Base-by-base conservation (phyloP, 305 asterid species). In the Fraxinus nigra region DNA sequence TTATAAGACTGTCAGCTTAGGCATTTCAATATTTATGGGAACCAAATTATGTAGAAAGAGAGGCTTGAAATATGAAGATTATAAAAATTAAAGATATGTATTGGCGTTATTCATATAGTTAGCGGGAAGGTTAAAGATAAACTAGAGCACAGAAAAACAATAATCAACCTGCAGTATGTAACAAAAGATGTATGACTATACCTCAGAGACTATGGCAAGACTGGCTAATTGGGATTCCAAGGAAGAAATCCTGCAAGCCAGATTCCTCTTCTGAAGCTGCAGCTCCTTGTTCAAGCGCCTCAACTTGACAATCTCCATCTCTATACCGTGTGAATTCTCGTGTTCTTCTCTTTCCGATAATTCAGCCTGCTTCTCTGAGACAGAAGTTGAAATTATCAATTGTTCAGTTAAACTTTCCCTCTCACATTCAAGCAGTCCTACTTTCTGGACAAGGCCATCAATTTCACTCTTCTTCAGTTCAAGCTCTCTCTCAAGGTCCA, bases 201-300 rank as follows among this genome's bases (percentile, higher is more conserved):
- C 98, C 98, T 93, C 93, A 26, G 96, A 89, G 22, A 73, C 84
- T 82, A 77, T 84, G 61, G 88, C 82, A 34, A 86, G 77, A 70
- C 82, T 78, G 40, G 90, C 85, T 78, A 94, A 84, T 76, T 89
- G 92, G 76, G 95, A 84, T 77, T 94, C 97, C 91, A 94, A 74
- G 14, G 90, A 84, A 32, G 98, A 88, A 84, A 95, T 85, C 83
- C 87, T 90, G 82, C 97, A 87, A 85, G 89, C 89, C 61, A 95
- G 93, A 85, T 88, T 90, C 83, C 98, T 92, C 90, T 93, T 95
- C 82, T 93, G 94, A 81, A 95, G 92, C 91, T 95, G 98, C 84
- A 95, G 90, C 92, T 95, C 98, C 87, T 93, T 95, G 87, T 95
- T 95, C 92, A 95, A 75, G 51, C 98, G 90, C 88, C 95, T 93